Evolutionary conservation across 345 rosid species (phyloP).

Genomic region (Eucalyptus marginata): DNA sequence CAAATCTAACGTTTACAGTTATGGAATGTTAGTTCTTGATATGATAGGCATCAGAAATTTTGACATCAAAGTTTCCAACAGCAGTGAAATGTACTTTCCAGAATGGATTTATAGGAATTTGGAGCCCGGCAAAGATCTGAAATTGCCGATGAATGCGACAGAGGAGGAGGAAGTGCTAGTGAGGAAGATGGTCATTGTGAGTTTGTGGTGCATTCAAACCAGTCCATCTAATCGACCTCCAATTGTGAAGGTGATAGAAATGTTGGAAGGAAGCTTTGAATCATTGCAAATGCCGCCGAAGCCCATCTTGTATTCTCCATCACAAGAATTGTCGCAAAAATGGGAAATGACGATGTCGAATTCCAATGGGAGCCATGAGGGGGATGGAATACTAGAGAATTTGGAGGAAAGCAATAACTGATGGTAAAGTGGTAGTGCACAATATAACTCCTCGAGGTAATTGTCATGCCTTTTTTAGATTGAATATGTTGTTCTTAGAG

Average conservation of each 20-base stretch:
- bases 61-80: background rate
- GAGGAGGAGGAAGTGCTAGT: too few relatives aligned
- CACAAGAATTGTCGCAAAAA: background rate
- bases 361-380: background rate
- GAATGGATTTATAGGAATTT: slow-evolving; percentile 12
- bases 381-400: background rate
- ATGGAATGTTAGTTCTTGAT: slow-evolving; percentile 30
- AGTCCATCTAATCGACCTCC: too few relatives aligned
- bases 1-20: slow-evolving; percentile 36
- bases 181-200: too few relatives aligned
- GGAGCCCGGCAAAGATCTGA: background rate
- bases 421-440: background rate
- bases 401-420: background rate
- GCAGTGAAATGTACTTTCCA: slow-evolving; percentile 11
- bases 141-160: too few relatives aligned
- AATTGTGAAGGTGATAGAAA: too few relatives aligned
- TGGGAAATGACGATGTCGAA: background rate
- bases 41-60: slow-evolving; percentile 14
- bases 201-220: too few relatives aligned
- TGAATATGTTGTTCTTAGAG: too few relatives aligned
- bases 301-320: background rate
- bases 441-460: background rate
- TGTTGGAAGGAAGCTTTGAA: background rate
- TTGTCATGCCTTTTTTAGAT: background rate
- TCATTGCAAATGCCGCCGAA: background rate